phyloP scores from a whole-genome alignment of 495 filamentous ascomycete genomes.

The Penicillium canescens region DNA sequence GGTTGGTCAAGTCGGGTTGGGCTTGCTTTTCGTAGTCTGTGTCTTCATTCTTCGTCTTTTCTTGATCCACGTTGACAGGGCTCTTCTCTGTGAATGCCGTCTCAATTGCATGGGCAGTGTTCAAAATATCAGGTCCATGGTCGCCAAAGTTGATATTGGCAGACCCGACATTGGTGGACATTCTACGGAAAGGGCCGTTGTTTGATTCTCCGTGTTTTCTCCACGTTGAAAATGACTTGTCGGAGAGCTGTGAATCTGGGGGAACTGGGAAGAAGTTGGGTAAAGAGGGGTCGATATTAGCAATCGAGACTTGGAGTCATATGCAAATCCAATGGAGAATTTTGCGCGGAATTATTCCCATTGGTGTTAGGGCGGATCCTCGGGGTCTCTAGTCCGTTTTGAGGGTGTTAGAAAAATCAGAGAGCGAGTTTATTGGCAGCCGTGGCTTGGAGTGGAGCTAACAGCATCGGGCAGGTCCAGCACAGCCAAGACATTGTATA shows the following conservation, averaged over 20 bases:
- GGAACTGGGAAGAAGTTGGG: not conserved
- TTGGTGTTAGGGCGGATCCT: slow-evolving; percentile 10
- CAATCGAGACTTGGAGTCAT: slow-evolving; percentile 16
- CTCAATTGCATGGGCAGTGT: slow-evolving; percentile 3
- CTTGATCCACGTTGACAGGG: not conserved
- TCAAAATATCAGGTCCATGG: slow-evolving; percentile 10
- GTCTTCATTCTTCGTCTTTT: slow-evolving; percentile 10
- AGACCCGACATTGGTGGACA: slow-evolving; percentile 21
- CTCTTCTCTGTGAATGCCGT: slow-evolving; percentile 7
- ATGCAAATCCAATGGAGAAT: slow-evolving; percentile 1
- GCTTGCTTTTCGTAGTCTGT: slow-evolving; percentile 17
- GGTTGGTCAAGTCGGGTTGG: slow-evolving; percentile 7
- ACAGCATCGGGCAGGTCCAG: not conserved
- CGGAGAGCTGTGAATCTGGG: slow-evolving; percentile 1
- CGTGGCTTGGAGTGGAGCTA: not conserved
- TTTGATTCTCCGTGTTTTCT: not conserved
- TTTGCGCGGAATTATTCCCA: slow-evolving; percentile 14
- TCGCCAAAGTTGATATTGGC: slow-evolving; percentile 9
- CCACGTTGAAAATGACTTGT: not conserved
- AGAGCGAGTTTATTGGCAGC: not conserved
- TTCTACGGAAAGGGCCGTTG: slow-evolving; percentile 14
- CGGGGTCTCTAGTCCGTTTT: not conserved
- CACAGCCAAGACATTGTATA: not conserved
- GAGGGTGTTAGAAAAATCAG: not conserved
- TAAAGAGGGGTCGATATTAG: slow-evolving; percentile 10